Base-by-base conservation (phyloP, 352 stramenopile genomes). In the Phytophthora gonapodyides region DNA sequence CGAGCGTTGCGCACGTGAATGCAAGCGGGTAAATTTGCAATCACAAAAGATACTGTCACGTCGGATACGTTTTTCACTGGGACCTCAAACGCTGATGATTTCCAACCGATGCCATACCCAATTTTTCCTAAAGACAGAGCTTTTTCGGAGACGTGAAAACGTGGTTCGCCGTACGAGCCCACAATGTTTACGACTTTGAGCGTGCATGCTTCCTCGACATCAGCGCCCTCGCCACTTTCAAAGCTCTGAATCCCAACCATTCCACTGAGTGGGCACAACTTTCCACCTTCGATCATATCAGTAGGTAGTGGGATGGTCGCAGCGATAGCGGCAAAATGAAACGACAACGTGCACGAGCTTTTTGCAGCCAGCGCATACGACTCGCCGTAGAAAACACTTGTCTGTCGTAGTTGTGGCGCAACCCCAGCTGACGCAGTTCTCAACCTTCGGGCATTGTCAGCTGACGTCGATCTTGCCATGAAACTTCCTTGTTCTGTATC, bases 171-270 rank as follows among this genome's bases (percentile, higher is more conserved):
- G 60, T 89, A 94, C 8, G 51, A 68, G 4, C 86, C 88, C 15
- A 56, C 67, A 16, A 94, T 37, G 27, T 80, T 76, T 16, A 95
- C 57, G 7, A 85, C 52, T 51, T 86, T 89, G 12, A 96, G 55
- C 0, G 82, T 96, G 31, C 69, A 90, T 13, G 79, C 82, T 49
- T 88, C 56, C 17, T 72, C 67, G 13, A 16, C 21, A 45, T 56
- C 41, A 24, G 27, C 30, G 16, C 56, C 53, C 17, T 54, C 48
- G 16, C 47, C 34, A 5, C 30, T 55, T 21, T 76, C 64, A 57
- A 93, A 88, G 50, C 78, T 82, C 48, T 96, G 87, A 19, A 96
- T 89, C 13, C 69, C 82, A 46, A 96, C 65, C 55, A 88, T 87
- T 12, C 88, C 88, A 12, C 55, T 51, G 19, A 95, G 69, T 35